Evolutionary conservation across 345 rosid species (phyloP).

Genomic region (Brassica nigra): DNA sequence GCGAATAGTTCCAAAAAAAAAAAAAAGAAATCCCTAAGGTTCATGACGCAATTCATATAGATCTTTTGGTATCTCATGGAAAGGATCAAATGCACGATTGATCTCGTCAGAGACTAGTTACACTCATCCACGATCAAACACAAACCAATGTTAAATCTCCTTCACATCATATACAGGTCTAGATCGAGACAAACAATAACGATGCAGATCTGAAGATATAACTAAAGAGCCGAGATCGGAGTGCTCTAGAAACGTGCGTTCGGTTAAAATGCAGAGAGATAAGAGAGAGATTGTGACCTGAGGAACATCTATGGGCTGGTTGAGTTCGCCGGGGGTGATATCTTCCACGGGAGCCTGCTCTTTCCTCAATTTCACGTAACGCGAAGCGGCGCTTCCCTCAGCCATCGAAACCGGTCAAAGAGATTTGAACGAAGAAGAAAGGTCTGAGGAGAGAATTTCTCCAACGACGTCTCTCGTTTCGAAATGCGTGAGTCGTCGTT

Average conservation of each 20-base stretch:
- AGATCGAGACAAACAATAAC: slow-evolving; percentile 15
- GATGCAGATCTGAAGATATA: slow-evolving; percentile 33
- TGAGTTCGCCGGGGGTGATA: slow-evolving; percentile 87
- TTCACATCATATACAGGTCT: not conserved
- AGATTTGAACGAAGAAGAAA: not conserved
- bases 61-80: too few species aligned
- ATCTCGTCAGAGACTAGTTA: slow-evolving; percentile 14
- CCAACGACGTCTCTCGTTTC: not conserved
- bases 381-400: slow-evolving; percentile 56
- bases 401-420: slow-evolving; percentile 51
- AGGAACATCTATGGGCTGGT: slow-evolving; percentile 87
- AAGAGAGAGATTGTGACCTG: slow-evolving; percentile 45
- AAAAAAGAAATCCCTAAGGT: not conserved
- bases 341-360: slow-evolving; percentile 68
- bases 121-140: slow-evolving; percentile 15
- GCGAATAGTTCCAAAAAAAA: not conserved
- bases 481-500: slow-evolving; percentile 34
- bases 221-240: slow-evolving; percentile 11
- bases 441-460: not conserved
- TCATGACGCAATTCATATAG: not conserved
- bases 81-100: not conserved
- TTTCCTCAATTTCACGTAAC: slow-evolving; percentile 65
- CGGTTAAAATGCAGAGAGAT: slow-evolving; percentile 12
- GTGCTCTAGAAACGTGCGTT: not conserved
- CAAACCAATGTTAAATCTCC: not conserved